Percentiles rank a stretch among this genome's conserved stretches.
Evolutionary conservation across 768 basidiomycete species (phyloP).

Genomic region (Naganishia kalamii): DNA sequence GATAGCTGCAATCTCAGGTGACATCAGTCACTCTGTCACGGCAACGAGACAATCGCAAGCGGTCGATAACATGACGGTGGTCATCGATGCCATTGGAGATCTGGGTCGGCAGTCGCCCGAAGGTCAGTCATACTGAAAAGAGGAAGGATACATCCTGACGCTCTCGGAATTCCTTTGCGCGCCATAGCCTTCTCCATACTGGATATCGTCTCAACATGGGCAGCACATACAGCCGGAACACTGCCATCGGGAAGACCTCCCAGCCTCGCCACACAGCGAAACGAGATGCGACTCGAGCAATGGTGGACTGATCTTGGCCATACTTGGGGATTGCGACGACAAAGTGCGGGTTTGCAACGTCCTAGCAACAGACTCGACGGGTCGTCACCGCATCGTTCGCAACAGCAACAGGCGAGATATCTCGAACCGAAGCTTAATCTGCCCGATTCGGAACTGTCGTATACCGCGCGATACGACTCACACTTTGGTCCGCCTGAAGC

Average conservation of each 20-base stretch:
- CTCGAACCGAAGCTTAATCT: not conserved
- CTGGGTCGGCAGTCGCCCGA: slow-evolving; percentile 36
- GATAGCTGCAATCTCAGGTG: slow-evolving; percentile 29
- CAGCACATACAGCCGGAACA: slow-evolving; percentile 20
- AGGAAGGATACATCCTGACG: not conserved
- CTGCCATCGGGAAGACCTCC: slow-evolving; percentile 13
- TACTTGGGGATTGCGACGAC: slow-evolving; percentile 18
- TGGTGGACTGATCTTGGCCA: slow-evolving; percentile 18
- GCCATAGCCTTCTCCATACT: slow-evolving; percentile 39
- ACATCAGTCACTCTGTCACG: slow-evolving; percentile 19
- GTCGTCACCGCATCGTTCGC: not conserved
- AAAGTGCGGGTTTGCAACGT: not conserved
- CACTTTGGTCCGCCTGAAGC: not conserved
- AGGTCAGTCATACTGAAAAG: slow-evolving; percentile 29
- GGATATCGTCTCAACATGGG: slow-evolving; percentile 40
- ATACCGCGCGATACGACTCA: not conserved
- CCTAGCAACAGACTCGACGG: not conserved
- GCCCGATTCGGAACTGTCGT: not conserved
- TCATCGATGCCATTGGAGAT: slow-evolving; percentile 37
- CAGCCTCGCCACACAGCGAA: slow-evolving; percentile 1
- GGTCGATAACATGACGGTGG: slow-evolving; percentile 41
- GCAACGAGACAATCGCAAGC: slow-evolving; percentile 42
- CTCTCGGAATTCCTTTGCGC: not conserved
- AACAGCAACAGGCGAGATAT: not conserved
- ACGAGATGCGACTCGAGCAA: slow-evolving; percentile 12